These are phyloP conservation scores for Paraconiothyrium sp. DNA, from an alignment of 2,329 filamentous ascomycete genomes.

Conservation along the genomic window DNA sequence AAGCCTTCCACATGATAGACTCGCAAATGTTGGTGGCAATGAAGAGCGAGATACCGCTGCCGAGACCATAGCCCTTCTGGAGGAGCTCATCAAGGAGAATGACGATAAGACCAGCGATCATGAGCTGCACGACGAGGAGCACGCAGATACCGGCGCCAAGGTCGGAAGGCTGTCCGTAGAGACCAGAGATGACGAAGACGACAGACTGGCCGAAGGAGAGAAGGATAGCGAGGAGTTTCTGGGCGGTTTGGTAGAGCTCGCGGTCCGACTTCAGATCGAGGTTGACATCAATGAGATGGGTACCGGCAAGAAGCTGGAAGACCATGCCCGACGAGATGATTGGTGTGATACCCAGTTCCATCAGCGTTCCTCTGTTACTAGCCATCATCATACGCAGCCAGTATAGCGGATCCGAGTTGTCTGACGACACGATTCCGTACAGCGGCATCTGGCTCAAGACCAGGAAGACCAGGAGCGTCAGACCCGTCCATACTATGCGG, in stretches of 20 bases:
- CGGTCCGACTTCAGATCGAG: slow-evolving; percentile 99
- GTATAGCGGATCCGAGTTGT: slow-evolving; percentile 96
- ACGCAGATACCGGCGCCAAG: slow-evolving; percentile 98
- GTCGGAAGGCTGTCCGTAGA: slow-evolving; percentile 96
- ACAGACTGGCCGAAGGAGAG: slow-evolving; percentile 97
- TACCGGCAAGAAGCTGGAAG: slow-evolving; percentile 99
- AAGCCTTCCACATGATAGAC: slow-evolving; percentile 99
- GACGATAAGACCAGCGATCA: slow-evolving; percentile 97
- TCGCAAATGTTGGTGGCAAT: slow-evolving; percentile 99
- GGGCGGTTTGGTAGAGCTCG: slow-evolving; percentile 99
- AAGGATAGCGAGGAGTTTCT: slow-evolving; percentile 92
- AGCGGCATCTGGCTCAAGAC: slow-evolving; percentile 98
- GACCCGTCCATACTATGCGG: slow-evolving; percentile 63
- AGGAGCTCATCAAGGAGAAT: slow-evolving; percentile 98
- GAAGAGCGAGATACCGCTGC: slow-evolving; percentile 98
- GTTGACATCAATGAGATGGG: slow-evolving; percentile 99
- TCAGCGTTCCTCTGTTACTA: slow-evolving; percentile 95
- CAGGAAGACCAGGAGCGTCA: slow-evolving; percentile 95
- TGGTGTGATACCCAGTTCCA: slow-evolving; percentile 95
- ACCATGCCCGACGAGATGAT: slow-evolving; percentile 99
- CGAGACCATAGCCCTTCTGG: slow-evolving; percentile 98
- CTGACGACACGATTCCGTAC: slow-evolving; percentile 98
- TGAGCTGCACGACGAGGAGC: slow-evolving; percentile 96
- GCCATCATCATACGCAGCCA: slow-evolving; percentile 99
- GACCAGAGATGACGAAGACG: slow-evolving; percentile 92